Conservation (phyloP, 2,329 filamentous ascomycete species). For the Talaromyces sp. region DNA sequence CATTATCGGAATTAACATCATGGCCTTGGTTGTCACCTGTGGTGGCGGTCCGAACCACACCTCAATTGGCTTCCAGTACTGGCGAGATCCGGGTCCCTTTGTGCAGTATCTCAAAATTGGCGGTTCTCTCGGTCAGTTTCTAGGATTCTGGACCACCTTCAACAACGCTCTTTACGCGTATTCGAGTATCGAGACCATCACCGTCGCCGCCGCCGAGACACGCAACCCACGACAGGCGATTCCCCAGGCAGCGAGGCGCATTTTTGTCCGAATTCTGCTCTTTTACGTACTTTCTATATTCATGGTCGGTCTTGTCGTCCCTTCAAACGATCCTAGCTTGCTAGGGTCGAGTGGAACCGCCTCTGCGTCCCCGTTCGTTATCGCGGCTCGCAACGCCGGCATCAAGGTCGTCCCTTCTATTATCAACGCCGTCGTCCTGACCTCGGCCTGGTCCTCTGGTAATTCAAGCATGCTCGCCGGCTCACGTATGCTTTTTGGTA, state of each 20-base stretch:
- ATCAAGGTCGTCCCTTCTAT: conserved; percentile 60
- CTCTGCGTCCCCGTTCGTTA: conserved; percentile 33
- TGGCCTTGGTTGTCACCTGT: conserved; percentile 51
- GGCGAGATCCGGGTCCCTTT: conserved; percentile 43
- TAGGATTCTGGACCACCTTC: conserved; percentile 46
- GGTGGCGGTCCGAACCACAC: conserved; percentile 45
- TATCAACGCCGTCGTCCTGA: conserved; percentile 74
- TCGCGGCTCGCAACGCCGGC: conserved; percentile 48
- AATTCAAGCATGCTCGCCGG: conserved; percentile 72
- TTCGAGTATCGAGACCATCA: conserved; percentile 50
- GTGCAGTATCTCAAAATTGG: conserved; percentile 44
- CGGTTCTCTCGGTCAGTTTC: conserved; percentile 42
- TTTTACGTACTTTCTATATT: conserved; percentile 54
- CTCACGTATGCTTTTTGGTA: conserved; percentile 60
- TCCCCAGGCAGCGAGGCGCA: conserved; percentile 54
- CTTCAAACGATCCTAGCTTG: conserved; percentile 15
- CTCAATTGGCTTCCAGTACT: conserved; percentile 48
- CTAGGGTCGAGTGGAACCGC: conserved; percentile 21
- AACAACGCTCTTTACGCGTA: conserved; percentile 51
- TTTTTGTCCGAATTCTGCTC: conserved; percentile 55
- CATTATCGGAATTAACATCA: conserved; percentile 45
- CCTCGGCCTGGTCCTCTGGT: conserved; percentile 70
- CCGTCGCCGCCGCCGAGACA: conserved; percentile 55
- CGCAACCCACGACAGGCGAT: conserved; percentile 51
- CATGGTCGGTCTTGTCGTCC: conserved; percentile 11